Evolutionary conservation across 2,329 filamentous ascomycete genomes (phyloP), one percentile per base, ranked within the genome.

Genomic region (Hymenoscyphus fraxineus): DNA sequence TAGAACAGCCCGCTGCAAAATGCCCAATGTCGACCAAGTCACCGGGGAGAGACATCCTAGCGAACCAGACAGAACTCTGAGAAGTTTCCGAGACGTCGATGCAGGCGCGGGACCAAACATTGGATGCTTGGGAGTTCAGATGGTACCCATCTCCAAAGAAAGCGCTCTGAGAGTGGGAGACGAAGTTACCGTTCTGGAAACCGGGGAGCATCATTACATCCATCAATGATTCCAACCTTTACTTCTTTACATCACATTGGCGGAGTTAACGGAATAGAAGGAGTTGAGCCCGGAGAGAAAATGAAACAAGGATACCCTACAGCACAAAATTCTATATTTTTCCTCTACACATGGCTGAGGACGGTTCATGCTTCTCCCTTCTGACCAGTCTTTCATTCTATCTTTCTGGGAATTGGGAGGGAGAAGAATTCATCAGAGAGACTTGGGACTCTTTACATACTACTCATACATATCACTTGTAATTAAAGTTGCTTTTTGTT

Each of bases 1-100:
- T 70, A 84, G 88, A 38, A 90, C 88, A 0, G 85, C 87, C 0
- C 82, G 89, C 62, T 92, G 89, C 77, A 89, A 87, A 70, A 75
- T 92, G 69, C 88, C 88, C 22, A 92, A 92, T 69, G 86, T 91
- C 1, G 82, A 91, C 73, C 88, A 83, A 61, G 59, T 64, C n/a
- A 74, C 70, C 1, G 73, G 72, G 13, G 72, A 73, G 16, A 64
- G 67, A 58, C 73, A 75, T 59, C 58, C 70, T 19, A 67, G 86
- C 80, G 6, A 89, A 83, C n/a, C 88, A 0, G 84, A 87, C 71
- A 79, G 77, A 61, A 84, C 87, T 0, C 77, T 90, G 65, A 78
- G 85, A 40, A 81, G 81, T 66, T 82, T 83, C 68, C 81, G 88
- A 13, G 79, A 84, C 10, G 83, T 90, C 31, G 88, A 90, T 72